Percentiles rank a stretch among this genome's conserved stretches.
These are phyloP conservation scores for Epichloe brachyelytri DNA, from an alignment of 2,329 filamentous ascomycete species.

Conservation along the genomic window DNA sequence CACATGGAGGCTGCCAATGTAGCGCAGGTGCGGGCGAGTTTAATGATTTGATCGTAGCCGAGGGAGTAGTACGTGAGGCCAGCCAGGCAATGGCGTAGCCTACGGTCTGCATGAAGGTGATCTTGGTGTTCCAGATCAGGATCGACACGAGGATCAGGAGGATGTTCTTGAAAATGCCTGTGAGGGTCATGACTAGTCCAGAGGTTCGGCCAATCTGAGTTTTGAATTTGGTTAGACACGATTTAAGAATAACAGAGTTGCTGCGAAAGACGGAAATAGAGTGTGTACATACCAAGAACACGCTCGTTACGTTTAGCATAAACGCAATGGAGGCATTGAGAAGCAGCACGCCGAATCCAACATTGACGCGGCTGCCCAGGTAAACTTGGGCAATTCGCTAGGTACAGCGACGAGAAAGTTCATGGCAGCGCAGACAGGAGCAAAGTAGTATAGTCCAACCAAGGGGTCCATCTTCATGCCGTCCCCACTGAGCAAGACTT, in stretches of 20 bases:
- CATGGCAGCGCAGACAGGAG: constrained; percentile 71
- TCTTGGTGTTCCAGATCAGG: constrained; percentile 62
- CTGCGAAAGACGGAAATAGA: neutral
- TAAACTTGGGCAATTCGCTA: constrained; percentile 54
- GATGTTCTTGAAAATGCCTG: constrained; percentile 79
- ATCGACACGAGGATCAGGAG: constrained; percentile 67
- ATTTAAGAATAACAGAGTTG: neutral
- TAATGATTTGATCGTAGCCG: constrained; percentile 22
- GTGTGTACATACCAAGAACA: constrained; percentile 57
- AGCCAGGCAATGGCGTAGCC: constrained; percentile 60
- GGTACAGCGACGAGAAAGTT: constrained; percentile 59
- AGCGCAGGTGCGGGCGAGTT: constrained; percentile 10
- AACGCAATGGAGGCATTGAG: constrained; percentile 71
- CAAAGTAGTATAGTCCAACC: constrained; percentile 82
- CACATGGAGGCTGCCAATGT: constrained; percentile 13
- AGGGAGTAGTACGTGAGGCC: constrained; percentile 38
- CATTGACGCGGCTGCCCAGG: constrained; percentile 48
- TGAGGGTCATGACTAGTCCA: constrained; percentile 72
- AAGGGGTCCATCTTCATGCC: constrained; percentile 81
- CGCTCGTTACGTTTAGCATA: constrained; percentile 67
- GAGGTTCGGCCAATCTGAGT: constrained; percentile 75
- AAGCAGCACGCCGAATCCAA: constrained; percentile 53
- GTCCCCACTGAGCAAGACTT: constrained; percentile 62
- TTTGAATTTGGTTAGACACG: constrained; percentile 5
- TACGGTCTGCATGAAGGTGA: constrained; percentile 58